Base-by-base conservation (phyloP, 1,284 basidiomycete species). In the Tilletia setariae region DNA sequence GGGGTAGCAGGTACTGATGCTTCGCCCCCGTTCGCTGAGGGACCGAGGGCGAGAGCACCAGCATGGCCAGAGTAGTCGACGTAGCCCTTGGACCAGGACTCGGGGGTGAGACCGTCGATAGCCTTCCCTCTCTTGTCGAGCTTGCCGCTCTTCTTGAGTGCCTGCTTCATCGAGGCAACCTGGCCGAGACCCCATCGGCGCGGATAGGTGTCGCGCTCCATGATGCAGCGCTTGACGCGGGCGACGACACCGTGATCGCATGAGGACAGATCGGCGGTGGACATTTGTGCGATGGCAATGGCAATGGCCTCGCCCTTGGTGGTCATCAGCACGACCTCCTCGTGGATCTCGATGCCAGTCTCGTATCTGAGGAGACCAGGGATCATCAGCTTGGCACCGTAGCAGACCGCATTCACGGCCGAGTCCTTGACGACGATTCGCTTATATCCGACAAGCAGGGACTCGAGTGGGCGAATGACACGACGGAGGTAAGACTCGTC, bases 281-380 rank as follows among this genome's bases (percentile, higher is more conserved):
- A 93, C 96, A 99, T 98, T 63, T 83, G 82, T 8, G 84, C 84
- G 70, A 84, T 84, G 44, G 92, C 96, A 62, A 99, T 88, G 30
- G 96, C 96, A 81, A 99, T 97, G 51, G 94, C 96, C 84, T 99
- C 96, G 76, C 94, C 96, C 87, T 99, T 99, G 62, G 96, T 99
- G 67, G 96, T 99, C 94, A 99, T 99, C 74, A 99, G 86, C 61
- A 99, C 95, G 63, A 99, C 91, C 84, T 99, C 96, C 84, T 99
- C 96, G 83, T 95, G 88, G 65, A 97, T 85, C 78, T 93, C 90
- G 75, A 99, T 99, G 83, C 95, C 94, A 59, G 90, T 89, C 85
- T 98, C 94, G 84, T 98, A 99, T 75, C 96, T 92, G 67, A 99
- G 87, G 61, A 99, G 87, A 85, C 96, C 96, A 72, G 96, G 96